Base-by-base conservation (phyloP, 768 basidiomycete genomes). In the Pulveroboletus ravenelii region DNA sequence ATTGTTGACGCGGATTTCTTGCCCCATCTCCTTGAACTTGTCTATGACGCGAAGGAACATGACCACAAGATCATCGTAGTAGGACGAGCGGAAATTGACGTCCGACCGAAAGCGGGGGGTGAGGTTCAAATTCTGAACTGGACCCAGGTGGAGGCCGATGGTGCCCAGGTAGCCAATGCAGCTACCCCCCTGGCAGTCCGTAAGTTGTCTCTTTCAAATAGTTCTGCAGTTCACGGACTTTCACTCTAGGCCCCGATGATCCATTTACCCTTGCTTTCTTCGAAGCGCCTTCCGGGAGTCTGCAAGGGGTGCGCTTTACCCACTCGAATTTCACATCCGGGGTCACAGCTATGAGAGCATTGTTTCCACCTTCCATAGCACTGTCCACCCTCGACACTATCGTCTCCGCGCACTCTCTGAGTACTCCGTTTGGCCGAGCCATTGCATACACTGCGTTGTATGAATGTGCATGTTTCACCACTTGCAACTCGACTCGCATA, bases 251-350 rank as follows among this genome's bases (percentile, higher is more conserved):
- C 40, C 73, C 83, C 3, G 70, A 66, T 44, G 83, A 89, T 54
- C 72, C 87, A 5, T 85, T 84, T 61, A 84, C 84, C 3, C 75
- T 88, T 6, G 77, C 83, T 1, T 88, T 84, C 74, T 85, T 77
- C 56, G 70, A 75, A 57, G 72, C 74, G 1, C 59, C 75, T 17
- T 69, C 74, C 17, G 79, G 85, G 31, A 72, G 75, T 35, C 63
- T 85, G 8, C 78, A 78, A 49, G 85, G 78, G 20, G 78, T 78
- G 8, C 82, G 83, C 52, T 70, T 93, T 30, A 89, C 89, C 0
- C 89, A 93, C 64, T 78, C 87, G 65, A 93, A 92, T 56, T 63
- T 95, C 51, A 94, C 91, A 3, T 89, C 93, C 4, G 93, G 90
- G 31, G 85, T 93, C n/a, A 82, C 90, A 0, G 87, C 87, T 3